Conservation (phyloP, 805 yeast genomes). For the Cyberlindnera mrakii region DNA sequence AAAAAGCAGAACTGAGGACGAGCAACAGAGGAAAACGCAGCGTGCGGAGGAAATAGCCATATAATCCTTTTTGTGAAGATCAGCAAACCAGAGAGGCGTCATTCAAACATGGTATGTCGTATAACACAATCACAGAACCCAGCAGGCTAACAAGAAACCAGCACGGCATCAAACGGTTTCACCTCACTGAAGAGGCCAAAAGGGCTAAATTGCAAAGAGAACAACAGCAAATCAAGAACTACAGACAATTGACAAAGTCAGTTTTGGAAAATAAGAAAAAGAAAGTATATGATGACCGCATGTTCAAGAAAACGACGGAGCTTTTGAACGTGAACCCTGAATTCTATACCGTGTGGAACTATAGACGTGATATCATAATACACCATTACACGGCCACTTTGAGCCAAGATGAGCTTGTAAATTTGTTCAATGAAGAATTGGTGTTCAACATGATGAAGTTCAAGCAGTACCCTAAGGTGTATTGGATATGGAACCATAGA, state of each 20-base stretch:
- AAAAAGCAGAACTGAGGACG: no score
- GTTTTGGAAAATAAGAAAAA: slow-evolving; percentile 34
- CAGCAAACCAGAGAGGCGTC: no score
- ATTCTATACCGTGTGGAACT: slow-evolving; percentile 86
- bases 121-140: background rate
- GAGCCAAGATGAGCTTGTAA: slow-evolving; percentile 18
- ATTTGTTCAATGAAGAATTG: slow-evolving; percentile 50
- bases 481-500: slow-evolving; percentile 96
- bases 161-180: slow-evolving; percentile 71
- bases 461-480: slow-evolving; percentile 74
- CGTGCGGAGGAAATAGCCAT: no score
- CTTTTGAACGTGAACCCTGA: slow-evolving; percentile 74
- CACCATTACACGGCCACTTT: slow-evolving; percentile 14
- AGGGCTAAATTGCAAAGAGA: slow-evolving; percentile 51
- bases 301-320: slow-evolving; percentile 49
- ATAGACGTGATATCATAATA: slow-evolving; percentile 63
- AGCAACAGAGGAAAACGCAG: no score
- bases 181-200: slow-evolving; percentile 49
- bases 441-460: slow-evolving; percentile 52
- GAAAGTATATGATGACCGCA: slow-evolving; percentile 27
- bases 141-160: slow-evolving; percentile 13
- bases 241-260: slow-evolving; percentile 38
- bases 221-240: slow-evolving; percentile 50
- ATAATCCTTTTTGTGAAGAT: no score
- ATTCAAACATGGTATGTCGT: slow-evolving; percentile 4